phyloP scores from a whole-genome alignment of 1,139 yeast species.

The Pichia sp. region DNA sequence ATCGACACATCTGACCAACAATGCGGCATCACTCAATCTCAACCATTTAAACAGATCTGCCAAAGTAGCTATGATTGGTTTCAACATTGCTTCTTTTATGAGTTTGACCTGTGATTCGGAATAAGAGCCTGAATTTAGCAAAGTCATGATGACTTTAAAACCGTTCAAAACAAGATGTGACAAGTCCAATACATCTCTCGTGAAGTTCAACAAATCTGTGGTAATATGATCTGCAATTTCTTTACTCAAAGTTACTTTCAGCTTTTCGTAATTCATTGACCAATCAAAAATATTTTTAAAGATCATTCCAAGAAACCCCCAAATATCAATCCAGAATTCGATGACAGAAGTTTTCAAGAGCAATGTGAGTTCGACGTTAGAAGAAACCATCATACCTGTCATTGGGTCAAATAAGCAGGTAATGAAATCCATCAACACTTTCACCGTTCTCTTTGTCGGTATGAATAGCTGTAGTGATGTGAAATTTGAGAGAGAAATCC shows the following conservation, averaged over 20 bases:
- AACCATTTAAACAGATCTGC: constrained; percentile 71
- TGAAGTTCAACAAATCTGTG: constrained; percentile 40
- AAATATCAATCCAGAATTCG: constrained; percentile 60
- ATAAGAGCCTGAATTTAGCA: constrained; percentile 29
- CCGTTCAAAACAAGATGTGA: constrained; percentile 66
- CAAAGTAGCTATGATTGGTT: constrained; percentile 47
- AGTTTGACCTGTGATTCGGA: constrained; percentile 10
- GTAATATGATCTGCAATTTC: constrained; percentile 24
- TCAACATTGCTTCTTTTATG: constrained; percentile 31
- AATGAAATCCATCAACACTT: constrained; percentile 70
- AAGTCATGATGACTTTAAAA: constrained; percentile 49
- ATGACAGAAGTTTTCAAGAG: constrained; percentile 25
- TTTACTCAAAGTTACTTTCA: constrained; percentile 21
- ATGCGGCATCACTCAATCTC: constrained; percentile 70
- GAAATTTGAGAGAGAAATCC: constrained; percentile 17
- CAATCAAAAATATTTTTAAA: constrained; percentile 67
- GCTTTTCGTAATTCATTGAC: constrained; percentile 36
- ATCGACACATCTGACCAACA: constrained; percentile 69
- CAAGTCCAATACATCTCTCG: constrained; percentile 80
- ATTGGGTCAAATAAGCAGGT: constrained; percentile 64
- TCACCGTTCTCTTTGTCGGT: constrained; percentile 56
- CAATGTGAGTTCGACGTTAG: constrained; percentile 26
- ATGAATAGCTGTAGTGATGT: constrained; percentile 34
- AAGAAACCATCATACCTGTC: constrained; percentile 44
- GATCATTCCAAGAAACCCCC: constrained; percentile 69